A percentile compares a stretch with the other conserved stretches of the same genome.
Evolutionary conservation across 371 early-diverging fungal species (phyloP).

Genomic region (Rhizopus delemar): DNA sequence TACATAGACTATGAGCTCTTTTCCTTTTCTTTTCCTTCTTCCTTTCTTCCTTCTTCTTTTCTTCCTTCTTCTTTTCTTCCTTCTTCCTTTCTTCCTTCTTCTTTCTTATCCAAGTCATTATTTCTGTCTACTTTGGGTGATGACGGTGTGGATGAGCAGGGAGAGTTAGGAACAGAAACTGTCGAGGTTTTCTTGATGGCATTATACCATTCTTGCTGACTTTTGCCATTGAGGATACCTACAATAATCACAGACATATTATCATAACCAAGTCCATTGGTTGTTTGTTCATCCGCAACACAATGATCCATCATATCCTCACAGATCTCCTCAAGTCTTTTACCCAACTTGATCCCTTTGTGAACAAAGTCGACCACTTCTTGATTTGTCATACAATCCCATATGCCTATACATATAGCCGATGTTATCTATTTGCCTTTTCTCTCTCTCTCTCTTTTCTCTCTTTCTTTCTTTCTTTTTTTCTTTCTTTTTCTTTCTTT

Average conservation of each 20-base stretch:
- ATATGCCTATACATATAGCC: constrained; percentile 67
- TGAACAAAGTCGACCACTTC: constrained; percentile 86
- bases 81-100: constrained; percentile 2
- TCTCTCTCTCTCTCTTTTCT: background rate
- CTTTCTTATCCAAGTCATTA: background rate
- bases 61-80: background rate
- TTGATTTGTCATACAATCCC: constrained; percentile 95
- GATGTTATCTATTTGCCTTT: background rate
- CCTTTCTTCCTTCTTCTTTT: background rate
- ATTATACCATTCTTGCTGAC: constrained; percentile 74
- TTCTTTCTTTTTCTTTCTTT: background rate
- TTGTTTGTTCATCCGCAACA: constrained; percentile 81
- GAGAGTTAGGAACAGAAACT: constrained; percentile 3
- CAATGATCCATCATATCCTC: constrained; percentile 91
- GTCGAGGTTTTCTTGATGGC: constrained; percentile 16
- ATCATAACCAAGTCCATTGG: constrained; percentile 94
- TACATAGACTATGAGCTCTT: too few relatives aligned
- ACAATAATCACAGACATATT: constrained; percentile 97
- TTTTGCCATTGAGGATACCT: constrained; percentile 79
- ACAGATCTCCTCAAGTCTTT: constrained; percentile 68
- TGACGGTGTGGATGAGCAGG: background rate
- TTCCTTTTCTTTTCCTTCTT: background rate
- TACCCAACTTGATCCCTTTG: constrained; percentile 56
- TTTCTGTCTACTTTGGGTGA: constrained; percentile 5
- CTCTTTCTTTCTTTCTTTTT: background rate